Percentiles rank a stretch among this genome's conserved stretches.
Evolutionary conservation across 1,139 yeast species (phyloP).

Genomic region (Insectozyma bohioensis): DNA sequence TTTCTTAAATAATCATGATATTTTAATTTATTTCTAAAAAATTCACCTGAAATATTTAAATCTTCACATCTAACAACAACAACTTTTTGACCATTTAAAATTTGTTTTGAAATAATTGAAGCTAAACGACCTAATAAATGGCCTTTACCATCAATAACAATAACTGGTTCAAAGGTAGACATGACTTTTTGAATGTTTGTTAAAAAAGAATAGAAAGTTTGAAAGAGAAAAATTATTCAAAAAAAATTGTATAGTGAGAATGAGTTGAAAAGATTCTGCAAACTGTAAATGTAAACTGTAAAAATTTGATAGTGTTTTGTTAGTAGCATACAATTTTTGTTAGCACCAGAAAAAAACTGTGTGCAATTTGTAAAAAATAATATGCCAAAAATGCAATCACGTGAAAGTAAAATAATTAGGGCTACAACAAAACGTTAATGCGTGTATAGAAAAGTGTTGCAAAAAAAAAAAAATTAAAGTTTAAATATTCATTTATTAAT

Average conservation of each 20-base stretch:
- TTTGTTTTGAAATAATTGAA: constrained; percentile 96
- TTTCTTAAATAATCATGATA: constrained; percentile 99
- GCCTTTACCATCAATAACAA: constrained; percentile 99
- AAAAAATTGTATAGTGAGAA: constrained; percentile 6
- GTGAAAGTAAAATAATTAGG: neutral
- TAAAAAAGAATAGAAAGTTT: constrained; percentile 9
- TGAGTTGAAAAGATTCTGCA: too few relatives aligned
- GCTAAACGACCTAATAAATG: constrained; percentile 99
- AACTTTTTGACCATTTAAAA: constrained; percentile 96
- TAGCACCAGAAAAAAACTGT: too few relatives aligned
- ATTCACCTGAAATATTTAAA: constrained; percentile 98
- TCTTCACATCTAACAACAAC: constrained; percentile 98
- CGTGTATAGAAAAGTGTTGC: neutral
- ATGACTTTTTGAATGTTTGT: constrained; percentile 30
- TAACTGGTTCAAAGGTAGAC: constrained; percentile 95
- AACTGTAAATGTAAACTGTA: too few relatives aligned
- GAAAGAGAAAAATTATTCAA: constrained; percentile 10
- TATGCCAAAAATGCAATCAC: neutral
- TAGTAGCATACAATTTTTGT: too few relatives aligned
- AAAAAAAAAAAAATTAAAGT: neutral
- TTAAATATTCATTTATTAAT: constrained; percentile 3
- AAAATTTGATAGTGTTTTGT: too few relatives aligned
- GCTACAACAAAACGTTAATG: constrained; percentile 2
- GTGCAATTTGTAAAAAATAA: too few relatives aligned
- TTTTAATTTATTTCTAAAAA: constrained; percentile 99